Percentiles rank a stretch among this genome's conserved stretches.
Evolutionary conservation across 2,329 filamentous ascomycete species (phyloP).

Genomic region (Trichophyton mentagrophytes): DNA sequence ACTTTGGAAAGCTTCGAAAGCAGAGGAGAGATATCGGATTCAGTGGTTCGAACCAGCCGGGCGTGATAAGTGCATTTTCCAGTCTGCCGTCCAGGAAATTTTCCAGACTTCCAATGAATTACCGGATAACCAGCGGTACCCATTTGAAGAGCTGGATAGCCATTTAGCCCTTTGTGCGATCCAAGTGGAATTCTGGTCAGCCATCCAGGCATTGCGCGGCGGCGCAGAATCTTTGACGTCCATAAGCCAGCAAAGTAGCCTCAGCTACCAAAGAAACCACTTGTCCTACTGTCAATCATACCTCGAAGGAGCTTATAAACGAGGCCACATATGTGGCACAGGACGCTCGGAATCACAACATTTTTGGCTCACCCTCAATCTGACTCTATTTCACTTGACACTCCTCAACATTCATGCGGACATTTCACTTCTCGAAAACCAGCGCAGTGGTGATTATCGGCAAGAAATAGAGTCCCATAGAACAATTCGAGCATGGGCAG

Average conservation of each 20-base stretch:
- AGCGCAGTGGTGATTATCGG: background rate
- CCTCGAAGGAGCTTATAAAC: background rate
- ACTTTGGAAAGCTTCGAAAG: background rate
- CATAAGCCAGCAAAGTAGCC: background rate
- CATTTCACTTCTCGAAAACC: background rate
- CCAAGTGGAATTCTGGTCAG: background rate
- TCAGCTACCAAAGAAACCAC: background rate
- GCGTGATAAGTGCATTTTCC: background rate
- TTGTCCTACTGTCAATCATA: background rate
- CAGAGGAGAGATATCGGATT: background rate
- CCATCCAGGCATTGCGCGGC: background rate
- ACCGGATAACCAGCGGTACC: background rate
- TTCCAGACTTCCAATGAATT: background rate
- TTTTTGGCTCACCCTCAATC: background rate
- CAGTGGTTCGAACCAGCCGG: background rate
- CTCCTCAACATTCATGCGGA: background rate
- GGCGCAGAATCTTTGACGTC: background rate
- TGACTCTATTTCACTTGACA: background rate
- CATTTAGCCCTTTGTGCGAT: background rate
- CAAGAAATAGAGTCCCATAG: background rate
- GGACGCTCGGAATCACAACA: background rate
- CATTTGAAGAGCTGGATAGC: background rate
- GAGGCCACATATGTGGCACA: background rate
- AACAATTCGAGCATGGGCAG: background rate
- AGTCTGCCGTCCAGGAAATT: background rate